Evolutionary conservation across 169 alveolate species (phyloP).

Genomic region (Eimeria praecox): DNA sequence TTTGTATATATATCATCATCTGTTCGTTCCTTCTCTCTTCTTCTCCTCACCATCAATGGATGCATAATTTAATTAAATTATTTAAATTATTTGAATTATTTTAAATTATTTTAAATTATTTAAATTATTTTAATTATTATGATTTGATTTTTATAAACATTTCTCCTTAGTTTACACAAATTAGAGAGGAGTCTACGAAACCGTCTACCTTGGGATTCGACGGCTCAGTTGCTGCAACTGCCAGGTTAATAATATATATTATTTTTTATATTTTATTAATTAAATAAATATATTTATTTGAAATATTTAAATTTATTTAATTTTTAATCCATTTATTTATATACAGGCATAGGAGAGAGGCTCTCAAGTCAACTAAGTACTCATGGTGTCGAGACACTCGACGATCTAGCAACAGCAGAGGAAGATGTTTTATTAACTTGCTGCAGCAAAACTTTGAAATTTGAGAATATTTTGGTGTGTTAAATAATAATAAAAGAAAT

Average conservation of each 20-base stretch:
- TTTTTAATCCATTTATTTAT: not conserved
- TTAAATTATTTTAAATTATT: too few species aligned
- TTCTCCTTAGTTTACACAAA: not conserved
- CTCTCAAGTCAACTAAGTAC: not conserved
- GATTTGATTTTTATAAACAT: too few species aligned
- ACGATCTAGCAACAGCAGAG: constrained; percentile 2
- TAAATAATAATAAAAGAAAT: too few species aligned
- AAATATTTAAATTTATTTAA: not conserved
- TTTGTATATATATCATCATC: not conserved
- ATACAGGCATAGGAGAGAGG: constrained; percentile 8
- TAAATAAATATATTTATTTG: not conserved
- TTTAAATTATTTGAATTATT: too few species aligned
- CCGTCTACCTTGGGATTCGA: not conserved
- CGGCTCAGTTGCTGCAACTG: constrained; percentile 20
- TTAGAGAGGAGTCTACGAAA: not conserved
- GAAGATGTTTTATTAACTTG: not conserved
- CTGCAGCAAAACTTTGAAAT: not conserved
- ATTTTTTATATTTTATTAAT: not conserved
- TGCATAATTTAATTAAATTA: too few species aligned
- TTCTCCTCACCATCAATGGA: too few species aligned
- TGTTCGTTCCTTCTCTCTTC: too few species aligned
- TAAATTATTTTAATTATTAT: too few species aligned
- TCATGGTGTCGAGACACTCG: not conserved
- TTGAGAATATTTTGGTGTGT: not conserved
- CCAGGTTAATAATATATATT: constrained; percentile 4